Evolutionary conservation across 2,329 filamentous ascomycete species (phyloP), one percentile per base, ranked within the genome.

Genomic region (Alternaria angustiovoidea): DNA sequence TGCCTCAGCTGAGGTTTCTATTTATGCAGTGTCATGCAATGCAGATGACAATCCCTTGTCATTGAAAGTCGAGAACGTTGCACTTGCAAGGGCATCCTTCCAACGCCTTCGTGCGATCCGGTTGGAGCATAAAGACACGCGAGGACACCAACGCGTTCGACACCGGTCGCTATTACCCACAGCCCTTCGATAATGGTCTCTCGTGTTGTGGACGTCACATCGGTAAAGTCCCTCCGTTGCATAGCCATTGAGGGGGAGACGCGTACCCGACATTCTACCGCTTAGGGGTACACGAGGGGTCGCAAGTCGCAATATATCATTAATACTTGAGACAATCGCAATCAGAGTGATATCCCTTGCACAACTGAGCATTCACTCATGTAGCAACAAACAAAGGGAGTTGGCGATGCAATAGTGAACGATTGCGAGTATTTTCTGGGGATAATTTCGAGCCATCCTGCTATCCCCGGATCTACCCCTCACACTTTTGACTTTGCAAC

Each of bases 171-270:
- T 26, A 49, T 38, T 49, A 26, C 30, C 39, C 20, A 36, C 22
- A 38, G 20, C 12, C 46, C 46, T 36, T 51, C 32, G 18, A 51
- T 57, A 56, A 12, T 39, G 38, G 39, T n/a, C 36, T 46, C 46
- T 46, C 47, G 22, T 46, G 55, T 58, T 43, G 44, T 30, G 34
- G 46, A 57, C 60, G 58, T 63, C 46, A 47, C 34, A 43, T 57
- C 57, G 61, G 61, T 61, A 64, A 34, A 49, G 58, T 49, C 54
- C 58, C 52, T 47, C 58, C 52, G 54, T 56, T 46, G 61, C 49
- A 59, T 42, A 51, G 64, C 71, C 59, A 70, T 69, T 71, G 64
- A 67, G 69, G 60, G 67, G 61, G 63, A 62, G 69, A 67, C 72
- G 74, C 69, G 73, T 75, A 57, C 62, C 56, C 34, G 48, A 30